Percentiles rank a stretch among this genome's conserved stretches.
phyloP scores from a whole-genome alignment of 108 stramenopile genomes.

The Fistulifera solaris region DNA sequence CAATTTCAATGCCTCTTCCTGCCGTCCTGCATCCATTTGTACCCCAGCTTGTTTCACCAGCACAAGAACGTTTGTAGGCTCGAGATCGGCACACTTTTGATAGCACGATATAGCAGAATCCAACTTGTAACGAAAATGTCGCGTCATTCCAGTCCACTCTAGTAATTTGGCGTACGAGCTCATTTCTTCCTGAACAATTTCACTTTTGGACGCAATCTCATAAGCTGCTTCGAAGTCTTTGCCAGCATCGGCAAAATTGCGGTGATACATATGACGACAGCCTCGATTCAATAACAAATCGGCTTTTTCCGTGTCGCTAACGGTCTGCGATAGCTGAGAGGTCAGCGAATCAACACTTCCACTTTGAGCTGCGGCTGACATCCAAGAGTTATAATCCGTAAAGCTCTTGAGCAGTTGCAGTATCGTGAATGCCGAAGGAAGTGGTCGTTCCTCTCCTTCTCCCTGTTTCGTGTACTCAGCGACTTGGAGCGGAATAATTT shows the following conservation, averaged over 20 bases:
- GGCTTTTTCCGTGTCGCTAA: slow-evolving; percentile 18
- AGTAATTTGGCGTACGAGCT: slow-evolving; percentile 63
- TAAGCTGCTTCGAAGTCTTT: slow-evolving; percentile 55
- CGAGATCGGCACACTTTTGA: slow-evolving; percentile 61
- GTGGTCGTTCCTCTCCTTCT: slow-evolving; percentile 13
- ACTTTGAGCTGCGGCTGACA: slow-evolving; percentile 60
- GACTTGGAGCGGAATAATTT: slow-evolving; percentile 61
- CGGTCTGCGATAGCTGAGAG: slow-evolving; percentile 24
- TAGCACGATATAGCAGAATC: slow-evolving; percentile 66
- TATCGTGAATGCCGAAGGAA: slow-evolving; percentile 76
- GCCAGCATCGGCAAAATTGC: slow-evolving; percentile 44
- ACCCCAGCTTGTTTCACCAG: slow-evolving; percentile 85
- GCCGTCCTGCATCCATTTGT: slow-evolving; percentile 72
- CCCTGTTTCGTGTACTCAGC: slow-evolving; percentile 30
- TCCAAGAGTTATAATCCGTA: slow-evolving; percentile 81
- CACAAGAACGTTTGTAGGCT: slow-evolving; percentile 73
- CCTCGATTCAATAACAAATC: slow-evolving; percentile 61
- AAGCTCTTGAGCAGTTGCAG: slow-evolving; percentile 68
- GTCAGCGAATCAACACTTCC: slow-evolving; percentile 41
- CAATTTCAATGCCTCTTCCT: slow-evolving; percentile 53
- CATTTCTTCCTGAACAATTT: slow-evolving; percentile 28
- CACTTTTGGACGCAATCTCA: slow-evolving; percentile 15
- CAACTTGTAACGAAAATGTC: slow-evolving; percentile 80
- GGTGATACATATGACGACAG: slow-evolving; percentile 62
- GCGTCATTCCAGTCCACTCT: slow-evolving; percentile 85